A percentile compares a stretch with the other conserved stretches of the same genome.
phyloP scores from a whole-genome alignment of 176 grass and related monocot species.

The Alloteropsis semialata region DNA sequence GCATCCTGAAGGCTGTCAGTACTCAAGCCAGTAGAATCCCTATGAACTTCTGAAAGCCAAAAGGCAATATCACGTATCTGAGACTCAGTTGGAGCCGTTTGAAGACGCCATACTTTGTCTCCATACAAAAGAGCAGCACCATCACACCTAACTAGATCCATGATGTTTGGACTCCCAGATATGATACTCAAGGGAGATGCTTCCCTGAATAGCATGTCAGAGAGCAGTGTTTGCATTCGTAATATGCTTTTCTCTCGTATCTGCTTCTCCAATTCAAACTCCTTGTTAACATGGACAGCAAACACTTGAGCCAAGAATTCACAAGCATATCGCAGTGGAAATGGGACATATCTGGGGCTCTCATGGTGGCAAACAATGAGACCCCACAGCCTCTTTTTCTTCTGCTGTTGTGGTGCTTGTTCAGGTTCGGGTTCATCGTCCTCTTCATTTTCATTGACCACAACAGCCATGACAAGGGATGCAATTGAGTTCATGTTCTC shows the following conservation, averaged over 20 bases:
- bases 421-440: conserved; percentile 37
- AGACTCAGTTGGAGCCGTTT: conserved; percentile 58
- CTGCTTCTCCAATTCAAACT: conserved; percentile 85
- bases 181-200: conserved; percentile 73
- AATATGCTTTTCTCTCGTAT: conserved; percentile 86
- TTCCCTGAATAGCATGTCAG: conserved; percentile 80
- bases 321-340: conserved; percentile 93
- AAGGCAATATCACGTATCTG: conserved; percentile 74
- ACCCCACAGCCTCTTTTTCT: conserved; percentile 83
- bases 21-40: conserved; percentile 91
- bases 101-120: conserved; percentile 66
- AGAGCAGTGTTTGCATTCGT: conserved; percentile 76
- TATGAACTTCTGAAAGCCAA: conserved; percentile 78
- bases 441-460: conserved; percentile 64
- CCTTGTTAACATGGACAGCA: conserved; percentile 91
- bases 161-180: conserved; percentile 78
- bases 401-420: conserved; percentile 49
- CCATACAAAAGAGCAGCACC: conserved; percentile 82
- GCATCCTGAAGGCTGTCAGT: conserved; percentile 92
- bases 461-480: conserved; percentile 90
- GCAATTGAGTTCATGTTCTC: conserved; percentile 97
- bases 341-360: conserved; percentile 84
- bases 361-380: conserved; percentile 89
- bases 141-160: conserved; percentile 84
- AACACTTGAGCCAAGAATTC: conserved; percentile 94